Evolutionary conservation across 257 asterid genomes (phyloP), one percentile per base, ranked within the genome.

Genomic region (Ajuga chamaepitys): DNA sequence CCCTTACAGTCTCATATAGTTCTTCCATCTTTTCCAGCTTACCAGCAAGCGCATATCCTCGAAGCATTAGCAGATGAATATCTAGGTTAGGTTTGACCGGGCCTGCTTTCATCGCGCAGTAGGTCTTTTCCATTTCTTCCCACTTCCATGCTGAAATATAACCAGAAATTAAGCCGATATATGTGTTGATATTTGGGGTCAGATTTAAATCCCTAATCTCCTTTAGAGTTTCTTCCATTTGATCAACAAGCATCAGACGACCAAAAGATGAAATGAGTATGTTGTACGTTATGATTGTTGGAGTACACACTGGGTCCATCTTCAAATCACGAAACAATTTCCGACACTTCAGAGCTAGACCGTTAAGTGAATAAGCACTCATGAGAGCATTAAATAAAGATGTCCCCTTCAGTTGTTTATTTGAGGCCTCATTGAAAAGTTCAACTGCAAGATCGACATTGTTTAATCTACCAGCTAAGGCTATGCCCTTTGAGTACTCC

Each of bases 121-220:
- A n/a, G n/a, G n/a, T n/a, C n/a, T n/a, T n/a, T n/a, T n/a, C n/a
- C n/a, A n/a, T n/a, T n/a, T n/a, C n/a, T n/a, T n/a, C n/a, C 95
- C 99, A 94, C 86, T 67, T 90, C 95, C 96, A 94, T 7, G 95
- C 95, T 16, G 93, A 85, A 30, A 94, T 64, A 78, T 94, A 88
- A 46, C 99, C 96, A 51, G 83, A 75, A 42, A 94, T 85, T 73
- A 94, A 28, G 62, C 58, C 64, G n/a, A n/a, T n/a, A n/a, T n/a
- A n/a, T n/a, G n/a, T n/a, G n/a, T n/a, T n/a, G 47, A 76, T 8
- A 63, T 80, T 82, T 3, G 89, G 93, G 62, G 69, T 73, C 59
- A 88, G 72, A 55, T 80, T 78, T 71, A 67, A 66, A 40, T 76
- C 85, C 45, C 50, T 74, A n/a, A 87, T 63, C 80, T 88, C 95